phyloP scores from a whole-genome alignment of 371 early-diverging fungal genomes.

The Pancytospora philotis region DNA sequence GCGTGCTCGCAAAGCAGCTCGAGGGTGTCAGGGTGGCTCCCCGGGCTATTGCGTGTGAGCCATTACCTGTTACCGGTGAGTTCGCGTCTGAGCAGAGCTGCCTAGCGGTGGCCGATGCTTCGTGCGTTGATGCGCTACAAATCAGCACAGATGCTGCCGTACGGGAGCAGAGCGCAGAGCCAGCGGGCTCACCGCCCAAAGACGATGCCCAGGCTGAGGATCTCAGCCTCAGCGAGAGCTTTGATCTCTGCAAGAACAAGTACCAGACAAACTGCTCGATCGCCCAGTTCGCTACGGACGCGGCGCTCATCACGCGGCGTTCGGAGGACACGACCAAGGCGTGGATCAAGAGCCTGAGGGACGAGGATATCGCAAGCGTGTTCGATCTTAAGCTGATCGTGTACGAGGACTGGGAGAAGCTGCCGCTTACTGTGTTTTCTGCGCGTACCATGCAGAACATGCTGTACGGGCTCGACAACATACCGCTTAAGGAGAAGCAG shows the following conservation, averaged over 20 bases:
- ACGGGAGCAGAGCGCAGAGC: neutral
- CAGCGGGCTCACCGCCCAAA: neutral
- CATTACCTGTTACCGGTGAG: too few relatives aligned
- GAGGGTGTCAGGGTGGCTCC: too few relatives aligned
- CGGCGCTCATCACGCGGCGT: conserved; percentile 44
- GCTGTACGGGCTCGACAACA: conserved; percentile 60
- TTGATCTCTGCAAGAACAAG: conserved; percentile 33
- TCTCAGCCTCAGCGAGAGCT: conserved; percentile 7
- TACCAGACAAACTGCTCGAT: conserved; percentile 45
- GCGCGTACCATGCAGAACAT: conserved; percentile 66
- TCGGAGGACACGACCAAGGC: conserved; percentile 47
- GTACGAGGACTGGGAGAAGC: conserved; percentile 58
- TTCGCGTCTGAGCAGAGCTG: neutral
- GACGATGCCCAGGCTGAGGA: neutral
- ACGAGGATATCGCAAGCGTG: conserved; percentile 71
- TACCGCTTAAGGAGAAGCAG: conserved; percentile 62
- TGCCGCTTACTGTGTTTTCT: conserved; percentile 73
- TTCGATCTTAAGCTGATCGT: conserved; percentile 64
- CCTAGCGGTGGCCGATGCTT: neutral
- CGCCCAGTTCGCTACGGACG: conserved; percentile 55
- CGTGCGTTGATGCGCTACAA: too few relatives aligned
- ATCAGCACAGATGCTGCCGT: neutral
- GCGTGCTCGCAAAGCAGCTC: neutral
- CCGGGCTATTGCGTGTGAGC: too few relatives aligned
- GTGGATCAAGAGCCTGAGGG: conserved; percentile 64